Base-by-base conservation (phyloP, 768 basidiomycete genomes). In the Mycena metata region DNA sequence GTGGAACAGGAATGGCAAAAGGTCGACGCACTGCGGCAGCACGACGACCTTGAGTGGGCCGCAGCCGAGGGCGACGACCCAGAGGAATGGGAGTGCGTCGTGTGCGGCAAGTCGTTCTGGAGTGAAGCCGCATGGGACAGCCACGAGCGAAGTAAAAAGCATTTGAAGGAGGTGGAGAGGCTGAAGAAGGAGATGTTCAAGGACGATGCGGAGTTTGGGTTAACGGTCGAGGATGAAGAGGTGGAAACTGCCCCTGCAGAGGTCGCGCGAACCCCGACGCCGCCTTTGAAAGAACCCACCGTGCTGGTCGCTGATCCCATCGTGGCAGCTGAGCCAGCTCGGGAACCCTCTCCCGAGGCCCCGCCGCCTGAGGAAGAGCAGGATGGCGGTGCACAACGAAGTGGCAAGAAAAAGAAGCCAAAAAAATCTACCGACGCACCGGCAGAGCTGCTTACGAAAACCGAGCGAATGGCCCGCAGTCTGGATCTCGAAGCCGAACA, bases 81-180 rank as follows among this genome's bases (percentile, higher is more conserved):
- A 6, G 93, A 95, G 73, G 93, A 93, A 75, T 96, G 92, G 91
- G 96, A 97, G 77, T 99, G 98, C 74, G 91, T 98, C n/a, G 96
- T 91, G 10, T 99, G 98, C 74, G 84, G 87, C 33, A 98, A 98
- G 82, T 85, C 86, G 0, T 99, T 98, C 76, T 83, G 91, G 74
- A 96, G 91, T 70, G 96, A 98, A 73, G 94, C 95, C 0, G 94
- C 96, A 6, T 99, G 96, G 96, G 85, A 91, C 72, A 98, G 96
- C 77, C 98, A 99, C 70, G 98, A 99, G 78, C 85, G 96, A 71
- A 98, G 96, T 78, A 93, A 93, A 80, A 98, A 96, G 79, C 98
- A 99, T 74, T 76, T 93, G 76, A 94, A 92, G 78, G 94, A 96
- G 69, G 89, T 99, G 15, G 94, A 94, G 74, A 84, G 83, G 70